Conservation (phyloP, 495 filamentous ascomycete species). For the Penicillium argentinense region DNA sequence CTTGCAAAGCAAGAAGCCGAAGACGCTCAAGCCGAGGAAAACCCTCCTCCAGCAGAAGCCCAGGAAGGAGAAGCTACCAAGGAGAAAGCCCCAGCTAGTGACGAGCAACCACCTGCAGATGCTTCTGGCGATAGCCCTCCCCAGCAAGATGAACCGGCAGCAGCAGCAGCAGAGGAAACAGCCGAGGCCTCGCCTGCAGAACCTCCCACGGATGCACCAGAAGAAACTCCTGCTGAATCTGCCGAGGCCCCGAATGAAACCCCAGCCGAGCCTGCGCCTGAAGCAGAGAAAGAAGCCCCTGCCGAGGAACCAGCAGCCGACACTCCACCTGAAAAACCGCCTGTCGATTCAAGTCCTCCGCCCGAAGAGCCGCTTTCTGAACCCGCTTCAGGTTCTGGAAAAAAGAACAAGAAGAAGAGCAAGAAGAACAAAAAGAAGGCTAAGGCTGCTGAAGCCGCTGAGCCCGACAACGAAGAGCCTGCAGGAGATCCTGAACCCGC, state of each 20-base stretch:
- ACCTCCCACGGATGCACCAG: neutral
- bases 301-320: slow-evolving; percentile 4
- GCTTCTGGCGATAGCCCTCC: slow-evolving; percentile 2
- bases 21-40: slow-evolving; percentile 22
- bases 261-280: slow-evolving; percentile 6
- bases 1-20: slow-evolving; percentile 26
- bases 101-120: slow-evolving; percentile 15
- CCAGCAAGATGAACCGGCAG: slow-evolving; percentile 12
- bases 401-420: neutral
- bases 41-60: slow-evolving; percentile 2
- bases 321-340: neutral
- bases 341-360: neutral
- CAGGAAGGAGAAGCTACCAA: neutral
- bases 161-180: slow-evolving; percentile 11
- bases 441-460: neutral
- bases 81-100: slow-evolving; percentile 3
- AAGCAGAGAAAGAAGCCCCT: neutral
- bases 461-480: slow-evolving; percentile 8
- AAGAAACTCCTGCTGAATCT: slow-evolving; percentile 1
- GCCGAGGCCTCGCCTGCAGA: slow-evolving; percentile 4
- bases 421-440: slow-evolving; percentile 6
- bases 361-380: no score
- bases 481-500: slow-evolving; percentile 1
- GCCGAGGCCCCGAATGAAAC: slow-evolving; percentile 5
- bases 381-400: no score